Percentiles rank a stretch among this genome's conserved stretches.
Conservation (phyloP, 2,329 filamentous ascomycete species). For the Botrytis pseudocinerea region DNA sequence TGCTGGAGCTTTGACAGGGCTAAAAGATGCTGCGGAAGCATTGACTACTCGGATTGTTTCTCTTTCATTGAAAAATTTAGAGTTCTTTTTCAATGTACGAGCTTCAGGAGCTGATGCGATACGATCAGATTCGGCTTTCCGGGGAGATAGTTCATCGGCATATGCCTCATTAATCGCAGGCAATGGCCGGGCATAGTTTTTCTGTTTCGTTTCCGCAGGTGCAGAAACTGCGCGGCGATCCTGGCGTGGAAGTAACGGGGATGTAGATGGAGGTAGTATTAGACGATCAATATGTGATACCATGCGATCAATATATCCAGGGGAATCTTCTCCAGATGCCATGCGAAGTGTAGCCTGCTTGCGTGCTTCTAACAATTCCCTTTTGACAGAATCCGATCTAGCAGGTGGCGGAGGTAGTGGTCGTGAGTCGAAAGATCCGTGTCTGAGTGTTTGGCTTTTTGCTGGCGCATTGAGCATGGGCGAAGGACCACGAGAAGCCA, state of each 20-base stretch:
- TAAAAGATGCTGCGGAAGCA: conserved; percentile 31
- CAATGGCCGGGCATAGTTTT: conserved; percentile 26
- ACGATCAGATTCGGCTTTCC: conserved; percentile 27
- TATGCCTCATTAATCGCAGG: conserved; percentile 38
- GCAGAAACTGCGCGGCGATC: conserved; percentile 50
- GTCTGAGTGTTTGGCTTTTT: conserved; percentile 24
- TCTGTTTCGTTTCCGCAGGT: conserved; percentile 39
- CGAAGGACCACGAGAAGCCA: conserved; percentile 16
- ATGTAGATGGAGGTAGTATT: conserved; percentile 46
- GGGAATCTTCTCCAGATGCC: conserved; percentile 38
- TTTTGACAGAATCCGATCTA: conserved; percentile 37
- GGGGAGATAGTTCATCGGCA: conserved; percentile 32
- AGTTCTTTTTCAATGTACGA: conserved; percentile 22
- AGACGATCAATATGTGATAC: conserved; percentile 60
- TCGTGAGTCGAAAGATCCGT: conserved; percentile 31
- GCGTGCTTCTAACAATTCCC: conserved; percentile 38
- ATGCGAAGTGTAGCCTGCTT: conserved; percentile 38
- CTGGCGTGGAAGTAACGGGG: conserved; percentile 17
- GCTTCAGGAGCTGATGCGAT: conserved; percentile 40
- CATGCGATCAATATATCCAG: conserved; percentile 57
- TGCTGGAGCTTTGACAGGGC: conserved; percentile 38
- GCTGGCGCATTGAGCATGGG: conserved; percentile 1
- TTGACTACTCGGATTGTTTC: conserved; percentile 39
- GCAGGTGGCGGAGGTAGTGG: conserved; percentile 40
- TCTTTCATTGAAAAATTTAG: conserved; percentile 27